phyloP scores from a whole-genome alignment of 108 stramenopile genomes.

The Aureococcus anophagefferens region DNA sequence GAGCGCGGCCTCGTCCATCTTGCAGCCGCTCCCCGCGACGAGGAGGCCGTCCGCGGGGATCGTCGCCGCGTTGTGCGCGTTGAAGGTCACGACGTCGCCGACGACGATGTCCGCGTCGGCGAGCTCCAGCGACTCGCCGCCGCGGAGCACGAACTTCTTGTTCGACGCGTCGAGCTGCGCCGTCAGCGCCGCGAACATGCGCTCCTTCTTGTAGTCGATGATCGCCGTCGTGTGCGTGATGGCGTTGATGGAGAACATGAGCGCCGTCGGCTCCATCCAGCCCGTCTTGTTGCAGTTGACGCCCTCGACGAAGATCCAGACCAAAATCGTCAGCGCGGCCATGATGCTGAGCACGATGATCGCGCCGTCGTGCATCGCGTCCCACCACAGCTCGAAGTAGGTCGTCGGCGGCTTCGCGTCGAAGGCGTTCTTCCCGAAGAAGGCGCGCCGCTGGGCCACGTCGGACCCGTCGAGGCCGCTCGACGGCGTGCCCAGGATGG shows the following conservation, averaged over 20 bases:
- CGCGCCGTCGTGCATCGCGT: slow-evolving; percentile 84
- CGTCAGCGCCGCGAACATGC: slow-evolving; percentile 79
- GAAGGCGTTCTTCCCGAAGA: slow-evolving; percentile 8
- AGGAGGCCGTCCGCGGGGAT: slow-evolving; percentile 52
- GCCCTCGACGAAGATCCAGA: slow-evolving; percentile 66
- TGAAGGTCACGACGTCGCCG: slow-evolving; percentile 86
- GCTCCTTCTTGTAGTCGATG: slow-evolving; percentile 88
- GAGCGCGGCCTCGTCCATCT: slow-evolving; percentile 39
- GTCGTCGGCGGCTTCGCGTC: slow-evolving; percentile 20
- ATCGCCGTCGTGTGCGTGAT: slow-evolving; percentile 80
- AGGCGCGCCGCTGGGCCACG: slow-evolving; percentile 4
- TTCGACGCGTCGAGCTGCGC: slow-evolving; percentile 59
- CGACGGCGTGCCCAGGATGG: not conserved
- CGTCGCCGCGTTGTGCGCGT: slow-evolving; percentile 59
- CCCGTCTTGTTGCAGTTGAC: slow-evolving; percentile 53
- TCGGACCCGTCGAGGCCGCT: slow-evolving; percentile 6
- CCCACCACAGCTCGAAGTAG: slow-evolving; percentile 70
- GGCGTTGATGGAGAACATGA: slow-evolving; percentile 70
- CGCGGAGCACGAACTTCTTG: slow-evolving; percentile 71
- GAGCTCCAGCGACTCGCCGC: slow-evolving; percentile 59
- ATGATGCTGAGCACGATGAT: slow-evolving; percentile 79
- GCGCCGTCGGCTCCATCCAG: slow-evolving; percentile 90
- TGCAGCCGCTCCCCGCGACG: slow-evolving; percentile 33
- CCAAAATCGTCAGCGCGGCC: slow-evolving; percentile 47
- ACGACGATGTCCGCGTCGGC: slow-evolving; percentile 85